Evolutionary conservation across 441 rosid species (phyloP), one percentile per base, ranked within the genome.

Genomic region (Francoa sonchifolia): DNA sequence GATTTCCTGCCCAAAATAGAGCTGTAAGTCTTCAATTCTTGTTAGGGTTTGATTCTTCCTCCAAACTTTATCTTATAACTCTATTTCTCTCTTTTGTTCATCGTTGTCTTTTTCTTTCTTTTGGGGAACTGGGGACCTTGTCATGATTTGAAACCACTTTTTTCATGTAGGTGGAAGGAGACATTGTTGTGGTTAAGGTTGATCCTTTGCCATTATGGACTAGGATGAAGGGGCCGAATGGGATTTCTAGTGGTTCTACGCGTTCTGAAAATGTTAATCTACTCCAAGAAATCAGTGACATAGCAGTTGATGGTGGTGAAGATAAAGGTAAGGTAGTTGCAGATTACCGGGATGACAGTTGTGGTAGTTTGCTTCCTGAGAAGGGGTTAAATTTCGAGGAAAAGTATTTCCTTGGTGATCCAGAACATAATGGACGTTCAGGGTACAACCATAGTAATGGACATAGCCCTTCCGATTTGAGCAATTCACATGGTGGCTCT

Each of bases 131-230:
- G 18, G 20, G 11, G 4, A 26, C 3, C 6, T 14, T 50, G 36
- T 22, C 26, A 37, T 42, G n/a, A 27, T 58, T 20, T 60, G 47
- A 13, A 38, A 19, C 55, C 18, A 39, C 5, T 34, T 16, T 51
- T 62, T 50, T 30, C 39, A 1, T 46, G 18, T 62, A 89, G 98
- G 72, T 89, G 22, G 86, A 82, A 58, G 96, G 96, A 52, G 98
- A 89, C 55, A 21, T 14, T 28, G 98, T 85, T 47, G 70, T 61
- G 42, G 54, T 89, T 42, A 67, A 71, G 66, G 49, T 89, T 43
- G 92, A 84, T 61, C 88, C 82, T 17, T 31, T 73, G 42, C 52
- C 67, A 28, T 39, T 47, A 15, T 85, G 98, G 98, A 63, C 82
- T 42, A 79, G 67, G 68, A 82, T 82, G 86, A 89, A 82, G 68